These are phyloP conservation scores for Diplocarpon rosae DNA, from an alignment of 2,329 filamentous ascomycete genomes.

Conservation along the genomic window DNA sequence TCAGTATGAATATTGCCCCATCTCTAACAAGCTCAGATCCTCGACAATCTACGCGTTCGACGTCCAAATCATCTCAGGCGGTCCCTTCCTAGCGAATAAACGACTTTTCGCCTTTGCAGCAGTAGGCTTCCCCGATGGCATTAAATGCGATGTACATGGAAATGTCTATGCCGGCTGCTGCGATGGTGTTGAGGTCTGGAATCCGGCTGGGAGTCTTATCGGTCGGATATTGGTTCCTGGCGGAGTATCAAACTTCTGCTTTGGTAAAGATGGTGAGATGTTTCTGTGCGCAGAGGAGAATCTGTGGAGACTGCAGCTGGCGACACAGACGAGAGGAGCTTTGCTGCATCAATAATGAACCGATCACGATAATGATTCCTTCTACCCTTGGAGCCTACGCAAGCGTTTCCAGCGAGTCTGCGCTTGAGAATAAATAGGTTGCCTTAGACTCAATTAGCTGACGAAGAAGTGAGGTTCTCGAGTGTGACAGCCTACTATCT, in stretches of 20 bases:
- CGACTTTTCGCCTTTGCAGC: slow-evolving; percentile 41
- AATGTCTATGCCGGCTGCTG: slow-evolving; percentile 42
- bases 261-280: slow-evolving; percentile 33
- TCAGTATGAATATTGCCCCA: background rate
- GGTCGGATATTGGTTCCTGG: slow-evolving; percentile 34
- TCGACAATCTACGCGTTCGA: slow-evolving; percentile 36
- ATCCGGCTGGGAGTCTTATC: slow-evolving; percentile 32
- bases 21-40: slow-evolving; percentile 2
- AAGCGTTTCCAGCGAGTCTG: too few species aligned
- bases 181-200: slow-evolving; percentile 41
- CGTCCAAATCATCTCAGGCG: slow-evolving; percentile 28
- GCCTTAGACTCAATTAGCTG: too few species aligned
- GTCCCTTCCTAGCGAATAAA: slow-evolving; percentile 36
- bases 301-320: slow-evolving; percentile 34
- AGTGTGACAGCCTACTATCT: too few species aligned
- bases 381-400: too few species aligned
- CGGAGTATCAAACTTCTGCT: slow-evolving; percentile 37
- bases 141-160: slow-evolving; percentile 42
- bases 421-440: too few species aligned
- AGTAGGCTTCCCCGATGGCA: slow-evolving; percentile 34
- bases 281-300: slow-evolving; percentile 37
- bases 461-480: too few species aligned
- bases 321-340: slow-evolving; percentile 21
- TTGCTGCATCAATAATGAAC: slow-evolving; percentile 8
- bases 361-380: too few species aligned